phyloP scores from a whole-genome alignment of 495 filamentous ascomycete genomes.

The Ramalina intermedia region DNA sequence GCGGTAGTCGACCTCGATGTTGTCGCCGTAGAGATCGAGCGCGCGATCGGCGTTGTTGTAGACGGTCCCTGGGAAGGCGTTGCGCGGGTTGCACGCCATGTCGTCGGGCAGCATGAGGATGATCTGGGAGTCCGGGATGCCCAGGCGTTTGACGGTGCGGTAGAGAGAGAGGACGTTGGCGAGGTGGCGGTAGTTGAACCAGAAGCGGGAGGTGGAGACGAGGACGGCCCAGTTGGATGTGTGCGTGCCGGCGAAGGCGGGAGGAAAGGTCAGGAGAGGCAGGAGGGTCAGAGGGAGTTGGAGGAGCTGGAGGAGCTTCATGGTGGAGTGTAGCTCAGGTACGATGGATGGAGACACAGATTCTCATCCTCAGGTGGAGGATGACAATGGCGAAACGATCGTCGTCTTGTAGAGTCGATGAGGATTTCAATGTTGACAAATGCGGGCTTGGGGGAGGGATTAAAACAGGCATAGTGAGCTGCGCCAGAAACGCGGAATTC shows the following conservation, averaged over 20 bases:
- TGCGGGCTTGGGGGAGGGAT: no score
- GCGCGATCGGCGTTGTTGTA: constrained; percentile 96
- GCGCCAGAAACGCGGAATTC: no score
- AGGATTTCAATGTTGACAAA: no score
- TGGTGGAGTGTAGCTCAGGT: neutral
- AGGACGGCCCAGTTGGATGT: constrained; percentile 98
- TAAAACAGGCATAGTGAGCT: no score
- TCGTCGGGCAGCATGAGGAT: constrained; percentile 99
- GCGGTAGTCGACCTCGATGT: constrained; percentile 96
- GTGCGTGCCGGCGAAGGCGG: constrained; percentile 51
- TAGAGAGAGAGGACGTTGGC: constrained; percentile 97
- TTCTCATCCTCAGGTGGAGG: no score
- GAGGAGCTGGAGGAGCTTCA: constrained; percentile 12
- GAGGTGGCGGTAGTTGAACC: constrained; percentile 99
- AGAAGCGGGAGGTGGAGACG: constrained; percentile 96
- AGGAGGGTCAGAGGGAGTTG: constrained; percentile 28
- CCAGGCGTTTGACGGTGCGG: constrained; percentile 93
- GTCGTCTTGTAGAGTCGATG: no score
- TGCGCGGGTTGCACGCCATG: constrained; percentile 98
- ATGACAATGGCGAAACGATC: no score
- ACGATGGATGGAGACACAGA: no score
- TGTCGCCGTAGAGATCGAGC: constrained; percentile 92
- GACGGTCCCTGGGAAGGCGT: constrained; percentile 92
- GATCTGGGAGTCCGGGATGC: constrained; percentile 96
- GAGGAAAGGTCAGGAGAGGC: constrained; percentile 30